Evolutionary conservation across 2,329 filamentous ascomycete species (phyloP).

Genomic region (Lasiodiplodia sp.): DNA sequence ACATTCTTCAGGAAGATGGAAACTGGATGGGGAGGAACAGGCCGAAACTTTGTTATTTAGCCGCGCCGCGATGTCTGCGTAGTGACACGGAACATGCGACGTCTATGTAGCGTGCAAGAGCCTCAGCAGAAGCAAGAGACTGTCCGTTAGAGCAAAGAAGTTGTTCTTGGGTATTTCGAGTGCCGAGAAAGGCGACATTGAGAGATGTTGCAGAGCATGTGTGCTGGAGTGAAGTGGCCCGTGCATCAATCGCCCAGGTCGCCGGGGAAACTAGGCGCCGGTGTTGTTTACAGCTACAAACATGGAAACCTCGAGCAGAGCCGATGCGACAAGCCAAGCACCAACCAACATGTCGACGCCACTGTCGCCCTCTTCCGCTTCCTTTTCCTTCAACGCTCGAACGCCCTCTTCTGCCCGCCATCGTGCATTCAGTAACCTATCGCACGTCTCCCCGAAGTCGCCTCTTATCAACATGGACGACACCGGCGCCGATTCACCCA

Average conservation of each 20-base stretch:
- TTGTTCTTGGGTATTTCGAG: too few relatives aligned
- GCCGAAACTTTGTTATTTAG: not conserved
- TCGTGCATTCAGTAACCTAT: slow-evolving; percentile 12
- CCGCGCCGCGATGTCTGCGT: slow-evolving; percentile 5
- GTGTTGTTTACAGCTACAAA: slow-evolving; percentile 23
- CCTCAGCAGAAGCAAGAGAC: not conserved
- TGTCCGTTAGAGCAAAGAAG: too few relatives aligned
- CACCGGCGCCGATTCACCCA: slow-evolving; percentile 51
- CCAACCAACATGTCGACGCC: slow-evolving; percentile 23
- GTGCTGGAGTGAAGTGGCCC: too few relatives aligned
- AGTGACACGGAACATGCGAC: not conserved
- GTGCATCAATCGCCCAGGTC: not conserved
- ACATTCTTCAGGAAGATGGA: not conserved
- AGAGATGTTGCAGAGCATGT: too few relatives aligned
- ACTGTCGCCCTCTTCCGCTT: slow-evolving; percentile 17
- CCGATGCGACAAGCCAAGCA: slow-evolving; percentile 9
- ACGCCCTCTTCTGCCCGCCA: slow-evolving; percentile 27
- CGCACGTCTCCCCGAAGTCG: slow-evolving; percentile 23
- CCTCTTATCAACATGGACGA: slow-evolving; percentile 33
- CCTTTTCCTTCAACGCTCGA: slow-evolving; percentile 15
- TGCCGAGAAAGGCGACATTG: too few relatives aligned
- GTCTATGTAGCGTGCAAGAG: not conserved
- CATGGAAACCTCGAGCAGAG: slow-evolving; percentile 3
- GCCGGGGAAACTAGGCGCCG: slow-evolving; percentile 23
- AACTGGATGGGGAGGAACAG: too few relatives aligned